Evolutionary conservation across 2,329 filamentous ascomycete species (phyloP).

Genomic region (Stylonectria norvegica): DNA sequence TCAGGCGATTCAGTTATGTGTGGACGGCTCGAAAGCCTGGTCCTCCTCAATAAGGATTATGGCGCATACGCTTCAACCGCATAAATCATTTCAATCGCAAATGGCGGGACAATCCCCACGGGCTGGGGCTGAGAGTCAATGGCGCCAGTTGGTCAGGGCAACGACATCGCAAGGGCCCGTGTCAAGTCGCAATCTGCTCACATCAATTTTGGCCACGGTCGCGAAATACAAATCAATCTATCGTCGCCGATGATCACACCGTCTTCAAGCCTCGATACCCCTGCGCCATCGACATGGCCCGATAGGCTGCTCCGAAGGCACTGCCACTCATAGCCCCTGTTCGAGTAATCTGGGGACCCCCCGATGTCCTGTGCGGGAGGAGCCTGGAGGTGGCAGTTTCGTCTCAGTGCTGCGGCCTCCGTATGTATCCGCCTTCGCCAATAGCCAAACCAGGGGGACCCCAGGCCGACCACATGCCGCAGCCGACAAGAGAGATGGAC

Average conservation of each 20-base stretch:
- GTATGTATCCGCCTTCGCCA: too few relatives aligned
- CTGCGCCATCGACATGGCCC: background rate
- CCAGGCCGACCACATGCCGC: too few relatives aligned
- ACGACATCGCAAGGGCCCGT: background rate
- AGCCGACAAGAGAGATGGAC: too few relatives aligned
- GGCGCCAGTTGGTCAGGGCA: background rate
- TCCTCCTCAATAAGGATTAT: constrained; percentile 18
- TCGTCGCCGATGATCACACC: background rate
- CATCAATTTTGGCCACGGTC: background rate
- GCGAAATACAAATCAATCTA: background rate
- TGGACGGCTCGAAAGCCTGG: constrained; percentile 27
- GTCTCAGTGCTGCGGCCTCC: too few relatives aligned
- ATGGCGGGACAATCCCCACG: constrained; percentile 1
- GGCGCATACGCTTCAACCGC: constrained; percentile 2
- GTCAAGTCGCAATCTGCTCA: background rate
- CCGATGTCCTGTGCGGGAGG: background rate
- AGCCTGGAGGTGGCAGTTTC: too few relatives aligned
- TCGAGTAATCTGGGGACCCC: background rate
- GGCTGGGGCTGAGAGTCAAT: background rate
- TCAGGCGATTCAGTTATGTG: constrained; percentile 18
- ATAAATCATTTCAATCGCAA: constrained; percentile 3
- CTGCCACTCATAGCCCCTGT: background rate
- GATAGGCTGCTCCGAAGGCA: background rate
- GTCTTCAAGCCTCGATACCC: background rate
- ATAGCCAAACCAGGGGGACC: too few relatives aligned